A percentile compares a stretch with the other conserved stretches of the same genome.
Conservation (phyloP, 441 rosid species). For the Breynia disticha region DNA sequence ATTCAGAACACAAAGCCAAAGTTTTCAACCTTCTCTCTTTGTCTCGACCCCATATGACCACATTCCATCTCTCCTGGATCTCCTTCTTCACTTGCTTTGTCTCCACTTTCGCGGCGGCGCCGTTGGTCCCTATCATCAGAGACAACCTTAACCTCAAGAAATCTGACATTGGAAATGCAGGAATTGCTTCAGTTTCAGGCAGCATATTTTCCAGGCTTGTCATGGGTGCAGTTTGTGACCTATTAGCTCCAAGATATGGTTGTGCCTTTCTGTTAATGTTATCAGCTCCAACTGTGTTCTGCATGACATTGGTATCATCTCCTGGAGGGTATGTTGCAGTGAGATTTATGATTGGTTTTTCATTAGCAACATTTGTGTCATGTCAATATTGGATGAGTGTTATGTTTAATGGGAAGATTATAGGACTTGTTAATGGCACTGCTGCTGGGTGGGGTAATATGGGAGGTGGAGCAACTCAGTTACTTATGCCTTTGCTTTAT, state of each 20-base stretch:
- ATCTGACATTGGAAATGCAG: slow-evolving; percentile 66
- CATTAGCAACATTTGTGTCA: slow-evolving; percentile 80
- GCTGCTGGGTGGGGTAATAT: slow-evolving; percentile 94
- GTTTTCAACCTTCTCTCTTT: slow-evolving; percentile 55
- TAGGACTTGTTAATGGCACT: slow-evolving; percentile 74
- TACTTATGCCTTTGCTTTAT: slow-evolving; percentile 67
- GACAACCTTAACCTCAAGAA: slow-evolving; percentile 68
- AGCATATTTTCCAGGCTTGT: slow-evolving; percentile 78
- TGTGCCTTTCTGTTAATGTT: slow-evolving; percentile 75
- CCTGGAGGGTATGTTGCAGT: slow-evolving; percentile 63
- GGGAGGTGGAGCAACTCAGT: slow-evolving; percentile 87
- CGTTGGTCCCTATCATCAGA: slow-evolving; percentile 72
- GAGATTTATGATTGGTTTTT: slow-evolving; percentile 88
- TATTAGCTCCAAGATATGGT: slow-evolving; percentile 77
- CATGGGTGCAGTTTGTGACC: slow-evolving; percentile 80
- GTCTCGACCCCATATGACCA: slow-evolving; percentile 69
- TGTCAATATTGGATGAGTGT: slow-evolving; percentile 94
- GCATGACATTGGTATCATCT: slow-evolving; percentile 53
- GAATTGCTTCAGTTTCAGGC: slow-evolving; percentile 89
- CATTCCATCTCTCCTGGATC: slow-evolving; percentile 79
- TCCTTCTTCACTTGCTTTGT: slow-evolving; percentile 78
- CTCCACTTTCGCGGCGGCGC: slow-evolving; percentile 84
- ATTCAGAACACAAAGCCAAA: slow-evolving; percentile 68
- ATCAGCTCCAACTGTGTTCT: slow-evolving; percentile 73
- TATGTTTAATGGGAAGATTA: slow-evolving; percentile 79